A percentile compares a stretch with the other conserved stretches of the same genome.
Evolutionary conservation across 306 rosid genomes (phyloP).

Genomic region (Lathyrus oleraceus): DNA sequence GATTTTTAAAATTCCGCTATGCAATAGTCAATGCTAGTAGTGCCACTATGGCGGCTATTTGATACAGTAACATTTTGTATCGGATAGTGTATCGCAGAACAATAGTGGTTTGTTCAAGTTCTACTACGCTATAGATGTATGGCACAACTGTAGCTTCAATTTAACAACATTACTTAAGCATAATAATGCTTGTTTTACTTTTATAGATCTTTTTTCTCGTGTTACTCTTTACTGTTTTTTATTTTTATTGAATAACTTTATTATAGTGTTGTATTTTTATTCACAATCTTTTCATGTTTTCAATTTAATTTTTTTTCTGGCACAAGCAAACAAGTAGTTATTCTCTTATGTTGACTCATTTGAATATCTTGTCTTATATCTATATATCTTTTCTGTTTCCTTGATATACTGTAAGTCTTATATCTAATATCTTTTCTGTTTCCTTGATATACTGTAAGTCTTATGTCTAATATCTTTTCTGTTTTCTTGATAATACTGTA

Average conservation of each 20-base stretch:
- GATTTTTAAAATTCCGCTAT: no score
- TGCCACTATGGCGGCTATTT: no score
- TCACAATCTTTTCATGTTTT: slow-evolving; percentile 1
- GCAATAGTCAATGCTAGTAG: no score
- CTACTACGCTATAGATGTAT: no score
- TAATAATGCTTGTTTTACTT: not conserved
- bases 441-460: no score
- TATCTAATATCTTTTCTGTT: not conserved
- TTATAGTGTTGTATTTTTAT: not conserved
- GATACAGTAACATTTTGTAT: no score
- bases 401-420: not conserved
- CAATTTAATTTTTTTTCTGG: not conserved
- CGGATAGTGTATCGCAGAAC: no score
- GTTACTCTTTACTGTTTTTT: not conserved
- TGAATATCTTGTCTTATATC: not conserved
- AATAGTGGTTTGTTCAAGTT: no score
- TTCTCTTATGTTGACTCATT: not conserved
- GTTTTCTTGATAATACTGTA: not conserved
- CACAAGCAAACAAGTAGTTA: not conserved
- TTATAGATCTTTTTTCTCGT: not conserved
- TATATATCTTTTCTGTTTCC: not conserved
- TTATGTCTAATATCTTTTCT: not conserved
- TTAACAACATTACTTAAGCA: not conserved
- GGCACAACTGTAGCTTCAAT: no score
- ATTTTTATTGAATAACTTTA: not conserved